Conservation (phyloP, 129 eudicot genomes). For the Flaveria brownii region DNA sequence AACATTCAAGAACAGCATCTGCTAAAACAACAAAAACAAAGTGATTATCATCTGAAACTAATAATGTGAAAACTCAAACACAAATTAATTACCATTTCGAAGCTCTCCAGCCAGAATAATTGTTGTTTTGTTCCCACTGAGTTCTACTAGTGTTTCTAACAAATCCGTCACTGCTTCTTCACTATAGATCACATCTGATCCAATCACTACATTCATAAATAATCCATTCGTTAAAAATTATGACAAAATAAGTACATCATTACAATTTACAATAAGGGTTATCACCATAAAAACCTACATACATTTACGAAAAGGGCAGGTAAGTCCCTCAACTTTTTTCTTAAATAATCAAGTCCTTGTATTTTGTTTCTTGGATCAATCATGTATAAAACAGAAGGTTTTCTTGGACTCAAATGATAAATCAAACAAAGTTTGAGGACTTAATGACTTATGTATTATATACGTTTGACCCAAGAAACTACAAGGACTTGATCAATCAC, state of each 20-base stretch:
- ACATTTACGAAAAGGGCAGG: not conserved
- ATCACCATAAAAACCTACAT: not conserved
- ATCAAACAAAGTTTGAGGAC: no score
- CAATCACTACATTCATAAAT: slow-evolving; percentile 51
- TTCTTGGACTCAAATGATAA: no score
- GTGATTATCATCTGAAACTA: slow-evolving; percentile 1
- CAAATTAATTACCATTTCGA: slow-evolving; percentile 62
- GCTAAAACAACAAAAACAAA: slow-evolving; percentile 25
- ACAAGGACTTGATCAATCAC: no score
- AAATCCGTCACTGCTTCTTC: slow-evolving; percentile 87
- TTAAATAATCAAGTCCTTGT: no score
- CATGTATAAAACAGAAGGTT: no score
- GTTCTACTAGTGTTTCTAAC: slow-evolving; percentile 56
- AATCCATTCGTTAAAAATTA: not conserved
- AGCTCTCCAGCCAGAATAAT: slow-evolving; percentile 90
- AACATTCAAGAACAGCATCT: slow-evolving; percentile 91
- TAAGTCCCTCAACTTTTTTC: not conserved
- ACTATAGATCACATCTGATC: slow-evolving; percentile 87
- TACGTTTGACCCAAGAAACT: no score
- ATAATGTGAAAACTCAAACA: not conserved
- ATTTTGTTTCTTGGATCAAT: no score
- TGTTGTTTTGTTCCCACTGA: slow-evolving; percentile 70
- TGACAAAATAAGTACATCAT: not conserved
- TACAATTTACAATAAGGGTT: not conserved
- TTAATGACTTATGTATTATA: no score